phyloP scores from a whole-genome alignment of 495 filamentous ascomycete species.

The Penicillium coffeae region DNA sequence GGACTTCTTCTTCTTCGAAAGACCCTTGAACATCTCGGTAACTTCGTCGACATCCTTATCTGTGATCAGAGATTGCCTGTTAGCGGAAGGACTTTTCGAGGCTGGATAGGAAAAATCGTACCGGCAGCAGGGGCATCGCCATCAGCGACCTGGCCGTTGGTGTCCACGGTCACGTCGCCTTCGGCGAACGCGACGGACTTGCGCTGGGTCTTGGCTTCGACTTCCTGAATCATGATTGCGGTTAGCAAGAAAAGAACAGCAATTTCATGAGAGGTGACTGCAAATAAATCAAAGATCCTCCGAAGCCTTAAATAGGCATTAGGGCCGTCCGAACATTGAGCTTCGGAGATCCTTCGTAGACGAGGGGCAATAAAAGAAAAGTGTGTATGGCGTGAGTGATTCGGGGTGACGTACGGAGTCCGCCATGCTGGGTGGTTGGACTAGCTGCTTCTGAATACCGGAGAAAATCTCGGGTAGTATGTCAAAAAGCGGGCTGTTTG shows the following conservation, averaged over 20 bases:
- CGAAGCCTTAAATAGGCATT: too few relatives aligned
- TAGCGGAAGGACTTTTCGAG: conserved; percentile 7
- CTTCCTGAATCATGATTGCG: conserved; percentile 17
- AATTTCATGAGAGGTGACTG: too few relatives aligned
- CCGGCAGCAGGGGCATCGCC: conserved; percentile 57
- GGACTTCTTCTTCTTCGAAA: conserved; percentile 83
- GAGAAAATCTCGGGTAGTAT: not conserved
- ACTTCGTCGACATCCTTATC: conserved; percentile 70
- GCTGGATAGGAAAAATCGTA: conserved; percentile 10
- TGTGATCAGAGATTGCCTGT: conserved; percentile 15
- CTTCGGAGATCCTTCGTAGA: not conserved
- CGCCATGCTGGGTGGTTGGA: conserved; percentile 30
- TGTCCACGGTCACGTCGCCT: conserved; percentile 75
- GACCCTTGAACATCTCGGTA: conserved; percentile 71
- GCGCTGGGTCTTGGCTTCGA: conserved; percentile 50
- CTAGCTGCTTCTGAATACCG: not conserved
- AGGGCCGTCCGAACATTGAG: not conserved
- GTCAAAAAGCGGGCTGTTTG: not conserved
- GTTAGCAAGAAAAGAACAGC: not conserved
- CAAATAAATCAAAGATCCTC: too few relatives aligned
- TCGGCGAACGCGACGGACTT: conserved; percentile 91
- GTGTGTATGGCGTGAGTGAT: conserved; percentile 38
- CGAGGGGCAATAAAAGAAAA: conserved; percentile 41
- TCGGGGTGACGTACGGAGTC: conserved; percentile 53
- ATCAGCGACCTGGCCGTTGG: conserved; percentile 72